phyloP scores from a whole-genome alignment of 148 eudicot species.

The Rhododendron ovatum region DNA sequence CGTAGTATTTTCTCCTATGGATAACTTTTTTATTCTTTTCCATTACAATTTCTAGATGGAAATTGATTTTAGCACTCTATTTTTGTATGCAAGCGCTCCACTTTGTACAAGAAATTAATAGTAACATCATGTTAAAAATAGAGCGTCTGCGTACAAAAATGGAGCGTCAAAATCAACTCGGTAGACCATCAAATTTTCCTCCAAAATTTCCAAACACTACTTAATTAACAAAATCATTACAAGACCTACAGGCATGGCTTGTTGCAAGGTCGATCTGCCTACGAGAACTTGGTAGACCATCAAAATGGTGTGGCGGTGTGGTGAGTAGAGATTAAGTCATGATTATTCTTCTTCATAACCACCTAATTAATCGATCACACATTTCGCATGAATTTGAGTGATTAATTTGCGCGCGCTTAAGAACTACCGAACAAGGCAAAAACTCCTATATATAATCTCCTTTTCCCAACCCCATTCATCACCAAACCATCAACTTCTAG shows the following conservation, averaged over 20 bases:
- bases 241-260: not conserved
- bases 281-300: slow-evolving; percentile 4
- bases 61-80: too few species aligned
- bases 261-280: not conserved
- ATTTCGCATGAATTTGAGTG: not conserved
- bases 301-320: not conserved
- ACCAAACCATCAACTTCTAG: not conserved
- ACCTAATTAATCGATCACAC: not conserved
- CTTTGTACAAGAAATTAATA: too few species aligned
- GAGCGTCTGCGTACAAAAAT: too few species aligned
- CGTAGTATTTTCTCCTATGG: not conserved
- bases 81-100: too few species aligned
- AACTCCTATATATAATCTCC: not conserved
- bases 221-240: not conserved
- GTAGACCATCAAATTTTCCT: too few species aligned
- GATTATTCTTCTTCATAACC: not conserved
- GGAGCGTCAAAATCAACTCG: too few species aligned
- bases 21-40: too few species aligned
- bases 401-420: not conserved
- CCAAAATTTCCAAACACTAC: too few species aligned
- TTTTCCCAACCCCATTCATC: not conserved
- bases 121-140: too few species aligned
- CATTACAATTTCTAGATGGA: not conserved
- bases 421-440: not conserved
- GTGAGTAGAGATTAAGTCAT: not conserved